Conservation (phyloP, 176 grass and related monocot genomes). For the Rhynchospora breviuscula region DNA sequence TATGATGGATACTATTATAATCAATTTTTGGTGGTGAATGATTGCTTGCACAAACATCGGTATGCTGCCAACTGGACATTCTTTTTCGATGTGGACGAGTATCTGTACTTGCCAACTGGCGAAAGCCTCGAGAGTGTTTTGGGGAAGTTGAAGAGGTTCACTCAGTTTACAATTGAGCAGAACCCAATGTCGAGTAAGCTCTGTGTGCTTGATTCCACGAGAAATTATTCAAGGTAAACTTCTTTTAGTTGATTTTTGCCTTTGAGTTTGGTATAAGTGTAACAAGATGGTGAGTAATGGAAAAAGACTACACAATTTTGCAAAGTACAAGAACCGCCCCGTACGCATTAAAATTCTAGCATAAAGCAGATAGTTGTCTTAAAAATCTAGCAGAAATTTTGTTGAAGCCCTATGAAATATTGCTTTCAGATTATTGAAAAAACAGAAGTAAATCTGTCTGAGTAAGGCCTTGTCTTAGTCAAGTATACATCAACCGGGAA, state of each 20-base stretch:
- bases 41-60: constrained; percentile 71
- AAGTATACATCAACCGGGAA: background rate
- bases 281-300: background rate
- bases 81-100: constrained; percentile 96
- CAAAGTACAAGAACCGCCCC: background rate
- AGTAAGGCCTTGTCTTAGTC: background rate
- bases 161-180: constrained; percentile 94
- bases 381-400: background rate
- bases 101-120: constrained; percentile 58
- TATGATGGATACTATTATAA: constrained; percentile 93
- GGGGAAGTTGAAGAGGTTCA: constrained; percentile 38
- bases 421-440: background rate
- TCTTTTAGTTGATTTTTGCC: background rate
- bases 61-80: constrained; percentile 87
- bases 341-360: background rate
- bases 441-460: background rate
- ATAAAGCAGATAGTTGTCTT: background rate
- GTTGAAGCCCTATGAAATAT: background rate
- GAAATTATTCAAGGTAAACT: constrained; percentile 45
- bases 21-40: constrained; percentile 88
- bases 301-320: background rate
- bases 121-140: constrained; percentile 43
- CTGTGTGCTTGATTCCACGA: constrained; percentile 45
- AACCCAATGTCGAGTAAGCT: constrained; percentile 90
- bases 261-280: background rate